Evolutionary conservation across 805 yeast genomes (phyloP).

Genomic region (Candida parachauliodes): DNA sequence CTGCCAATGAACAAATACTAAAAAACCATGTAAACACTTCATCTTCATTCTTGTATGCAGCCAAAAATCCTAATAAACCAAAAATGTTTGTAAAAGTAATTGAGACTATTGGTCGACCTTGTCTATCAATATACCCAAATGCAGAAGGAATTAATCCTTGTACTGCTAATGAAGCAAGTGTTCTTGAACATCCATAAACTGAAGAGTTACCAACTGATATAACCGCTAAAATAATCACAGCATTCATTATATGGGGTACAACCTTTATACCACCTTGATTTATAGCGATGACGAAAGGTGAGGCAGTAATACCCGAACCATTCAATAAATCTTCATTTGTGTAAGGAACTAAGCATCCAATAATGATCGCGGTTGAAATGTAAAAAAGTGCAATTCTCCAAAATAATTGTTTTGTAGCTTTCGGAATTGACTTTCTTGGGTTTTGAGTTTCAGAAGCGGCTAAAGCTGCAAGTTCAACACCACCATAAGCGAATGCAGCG

Average conservation of each 20-base stretch:
- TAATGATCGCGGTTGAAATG: constrained; percentile 28
- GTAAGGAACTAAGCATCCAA: constrained; percentile 50
- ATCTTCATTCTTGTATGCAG: constrained; percentile 25
- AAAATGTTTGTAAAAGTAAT: constrained; percentile 27
- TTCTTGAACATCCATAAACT: constrained; percentile 66
- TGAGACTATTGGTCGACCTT: constrained; percentile 40
- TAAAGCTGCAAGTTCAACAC: constrained; percentile 34
- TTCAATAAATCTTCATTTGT: constrained; percentile 43
- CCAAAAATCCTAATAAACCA: constrained; percentile 40
- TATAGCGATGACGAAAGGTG: constrained; percentile 75
- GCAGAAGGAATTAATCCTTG: constrained; percentile 62
- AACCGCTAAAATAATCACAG: constrained; percentile 68
- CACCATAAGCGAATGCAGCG: constrained; percentile 33
- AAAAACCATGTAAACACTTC: constrained; percentile 40
- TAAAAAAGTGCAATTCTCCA: constrained; percentile 43
- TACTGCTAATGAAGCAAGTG: constrained; percentile 62
- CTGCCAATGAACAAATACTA: constrained; percentile 37
- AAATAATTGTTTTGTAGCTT: constrained; percentile 40
- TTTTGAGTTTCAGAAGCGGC: constrained; percentile 40
- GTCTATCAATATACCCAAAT: constrained; percentile 39
- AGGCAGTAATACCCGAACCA: constrained; percentile 57
- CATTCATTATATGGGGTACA: constrained; percentile 71
- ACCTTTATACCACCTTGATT: constrained; percentile 58
- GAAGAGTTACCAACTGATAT: constrained; percentile 76
- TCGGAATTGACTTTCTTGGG: constrained; percentile 37